Evolutionary conservation across 1,284 basidiomycete species (phyloP).

Genomic region (Puccinia polysora): DNA sequence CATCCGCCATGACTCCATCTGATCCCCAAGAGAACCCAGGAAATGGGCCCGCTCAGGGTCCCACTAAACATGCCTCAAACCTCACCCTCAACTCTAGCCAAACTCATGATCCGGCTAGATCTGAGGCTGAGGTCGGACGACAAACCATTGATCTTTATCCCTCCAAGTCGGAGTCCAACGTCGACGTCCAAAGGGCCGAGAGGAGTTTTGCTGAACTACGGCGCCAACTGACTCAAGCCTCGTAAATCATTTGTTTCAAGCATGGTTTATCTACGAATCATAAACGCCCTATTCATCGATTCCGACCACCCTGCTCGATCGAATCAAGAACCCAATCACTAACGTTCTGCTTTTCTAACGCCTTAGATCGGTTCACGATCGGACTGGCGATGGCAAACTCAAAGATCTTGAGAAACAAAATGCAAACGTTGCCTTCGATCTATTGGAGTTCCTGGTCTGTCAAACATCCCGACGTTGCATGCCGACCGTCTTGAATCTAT

Average conservation of each 20-base stretch:
- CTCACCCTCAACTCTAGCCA: no score
- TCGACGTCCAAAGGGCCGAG: slow-evolving; percentile 24
- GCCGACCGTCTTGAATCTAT: background rate
- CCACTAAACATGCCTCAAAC: no score
- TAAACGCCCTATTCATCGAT: background rate
- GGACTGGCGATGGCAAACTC: background rate
- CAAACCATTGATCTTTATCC: no score
- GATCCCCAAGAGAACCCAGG: no score
- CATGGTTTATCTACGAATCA: background rate
- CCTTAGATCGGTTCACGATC: background rate
- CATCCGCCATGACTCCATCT: no score
- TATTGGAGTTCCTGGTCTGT: slow-evolving; percentile 10
- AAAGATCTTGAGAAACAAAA: slow-evolving; percentile 19
- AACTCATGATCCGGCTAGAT: no score
- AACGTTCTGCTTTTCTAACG: background rate
- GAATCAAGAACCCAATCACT: background rate
- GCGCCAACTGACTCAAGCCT: slow-evolving; percentile 28
- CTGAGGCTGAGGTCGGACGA: no score
- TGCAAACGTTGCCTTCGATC: slow-evolving; percentile 7
- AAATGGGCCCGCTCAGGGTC: no score
- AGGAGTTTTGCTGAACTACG: slow-evolving; percentile 16
- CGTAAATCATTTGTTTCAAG: slow-evolving; percentile 1
- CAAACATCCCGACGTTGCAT: background rate
- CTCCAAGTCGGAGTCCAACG: no score
- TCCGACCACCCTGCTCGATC: background rate